Evolutionary conservation across 2,329 filamentous ascomycete genomes (phyloP), one percentile per base, ranked within the genome.

Genomic region (Venturia effusa): DNA sequence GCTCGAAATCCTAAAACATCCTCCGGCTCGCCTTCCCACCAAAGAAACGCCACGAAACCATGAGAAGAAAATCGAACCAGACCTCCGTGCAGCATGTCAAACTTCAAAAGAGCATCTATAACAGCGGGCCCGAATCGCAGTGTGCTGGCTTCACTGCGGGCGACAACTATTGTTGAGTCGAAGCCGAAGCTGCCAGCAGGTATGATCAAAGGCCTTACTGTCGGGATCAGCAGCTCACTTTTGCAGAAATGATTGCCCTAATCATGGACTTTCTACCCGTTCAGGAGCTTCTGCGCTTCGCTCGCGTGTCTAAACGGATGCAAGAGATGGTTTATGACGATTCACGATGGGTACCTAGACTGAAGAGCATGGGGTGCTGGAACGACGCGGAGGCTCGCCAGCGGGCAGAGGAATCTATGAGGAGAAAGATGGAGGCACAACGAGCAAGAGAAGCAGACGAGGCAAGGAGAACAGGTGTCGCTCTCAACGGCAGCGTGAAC

Each of bases 301-400:
- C 94, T 55, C 87, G 88, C 67, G 87, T 89, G 30, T 96, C 91
- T 65, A 88, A 85, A 72, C 89, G 90, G 66, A 85, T 97, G 82
- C 88, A 89, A 72, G 94, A 99, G 77, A 99, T 99, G 92, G 92
- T 97, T 3, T 99, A 97, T 76, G 94, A 99, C 74, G 94, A 99
- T 75, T 90, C 92, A 61, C 84, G 93, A 78, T 99, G 94, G 94
- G 89, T 97, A 45, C 86, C 90, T 67, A 84, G 90, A 67, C 77
- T 99, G 63, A 89, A 89, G 73, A 86, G 83, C 65, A 96, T 99
- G 86, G 90, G 88, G 1, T 88, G 89, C 68, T 99, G 94, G 94
- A 88, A 96, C 71, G 94, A 99, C 73, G 75, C 79, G 3, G 93
- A 96, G 73, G 94, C 94, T 4, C 83, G 92, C 66, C 86, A 84